Conservation (phyloP, 139 green algal species). For the Chlamydomonas sp. region DNA sequence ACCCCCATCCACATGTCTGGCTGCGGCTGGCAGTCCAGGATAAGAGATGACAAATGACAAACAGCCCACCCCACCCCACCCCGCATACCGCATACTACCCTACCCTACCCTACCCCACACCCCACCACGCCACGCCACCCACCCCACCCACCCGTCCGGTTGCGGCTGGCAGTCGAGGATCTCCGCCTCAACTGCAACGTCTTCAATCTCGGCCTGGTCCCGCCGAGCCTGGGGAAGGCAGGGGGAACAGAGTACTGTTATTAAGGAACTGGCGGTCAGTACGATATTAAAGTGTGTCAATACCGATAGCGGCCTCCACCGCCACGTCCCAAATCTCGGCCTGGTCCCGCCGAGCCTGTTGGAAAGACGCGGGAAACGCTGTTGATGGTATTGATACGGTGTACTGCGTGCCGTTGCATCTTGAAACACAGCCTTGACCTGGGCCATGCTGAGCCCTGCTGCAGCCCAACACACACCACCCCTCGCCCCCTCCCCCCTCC, state of each 20-base stretch:
- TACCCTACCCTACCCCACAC: not conserved
- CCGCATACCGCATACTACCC: no score
- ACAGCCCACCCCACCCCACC: no score
- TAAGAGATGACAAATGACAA: no score
- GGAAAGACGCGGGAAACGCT: not conserved
- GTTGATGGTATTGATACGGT: not conserved
- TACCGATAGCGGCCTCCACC: not conserved
- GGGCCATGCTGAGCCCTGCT: not conserved
- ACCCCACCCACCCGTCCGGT: conserved; percentile 71
- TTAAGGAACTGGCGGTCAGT: no score
- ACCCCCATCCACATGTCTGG: no score
- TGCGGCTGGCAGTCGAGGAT: conserved; percentile 82
- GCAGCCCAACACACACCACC: not conserved
- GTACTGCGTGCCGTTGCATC: not conserved
- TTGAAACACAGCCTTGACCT: not conserved
- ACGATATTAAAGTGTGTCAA: not conserved
- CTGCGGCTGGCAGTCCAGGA: no score
- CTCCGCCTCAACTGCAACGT: conserved; percentile 74
- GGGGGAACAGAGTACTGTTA: not conserved
- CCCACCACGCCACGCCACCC: not conserved
- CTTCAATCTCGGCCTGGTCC: conserved; percentile 27
- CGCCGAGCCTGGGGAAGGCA: conserved; percentile 8
- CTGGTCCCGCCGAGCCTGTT: not conserved
- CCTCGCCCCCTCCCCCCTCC: not conserved
- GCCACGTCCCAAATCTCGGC: no score